phyloP scores from a whole-genome alignment of 352 stramenopile species.

The Phytophthora melonis region DNA sequence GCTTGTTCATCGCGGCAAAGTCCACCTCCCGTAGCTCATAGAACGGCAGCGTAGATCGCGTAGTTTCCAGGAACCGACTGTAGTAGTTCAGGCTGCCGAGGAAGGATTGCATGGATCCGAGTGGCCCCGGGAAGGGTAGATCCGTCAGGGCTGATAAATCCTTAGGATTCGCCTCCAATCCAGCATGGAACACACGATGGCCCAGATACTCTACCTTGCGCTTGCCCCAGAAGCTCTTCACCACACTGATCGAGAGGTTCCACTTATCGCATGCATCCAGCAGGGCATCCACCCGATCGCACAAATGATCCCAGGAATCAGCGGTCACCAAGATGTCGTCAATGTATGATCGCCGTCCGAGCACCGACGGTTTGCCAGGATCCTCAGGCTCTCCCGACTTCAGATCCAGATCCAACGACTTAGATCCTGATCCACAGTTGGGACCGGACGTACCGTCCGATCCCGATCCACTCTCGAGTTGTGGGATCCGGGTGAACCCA shows the following conservation, averaged over 20 bases:
- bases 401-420: too few species aligned
- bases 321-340: neutral
- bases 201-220: conserved; percentile 26
- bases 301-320: conserved; percentile 2
- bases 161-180: conserved; percentile 20
- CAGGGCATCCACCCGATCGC: neutral
- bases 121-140: conserved; percentile 20
- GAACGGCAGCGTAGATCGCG: conserved; percentile 2
- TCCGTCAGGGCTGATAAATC: neutral
- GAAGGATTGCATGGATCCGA: conserved; percentile 25
- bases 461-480: too few species aligned
- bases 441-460: too few species aligned
- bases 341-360: neutral
- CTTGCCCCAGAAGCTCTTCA: conserved; percentile 35
- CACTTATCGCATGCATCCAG: neutral
- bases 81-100: conserved; percentile 30
- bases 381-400: neutral
- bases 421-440: too few species aligned
- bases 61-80: conserved; percentile 24
- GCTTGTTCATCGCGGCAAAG: conserved; percentile 6
- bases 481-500: neutral
- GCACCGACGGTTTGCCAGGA: neutral
- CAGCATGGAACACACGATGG: conserved; percentile 7
- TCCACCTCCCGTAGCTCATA: conserved; percentile 19
- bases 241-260: conserved; percentile 31